Base-by-base conservation (phyloP, 2,329 filamentous ascomycete species). In the Aspergillus spinulosporus region DNA sequence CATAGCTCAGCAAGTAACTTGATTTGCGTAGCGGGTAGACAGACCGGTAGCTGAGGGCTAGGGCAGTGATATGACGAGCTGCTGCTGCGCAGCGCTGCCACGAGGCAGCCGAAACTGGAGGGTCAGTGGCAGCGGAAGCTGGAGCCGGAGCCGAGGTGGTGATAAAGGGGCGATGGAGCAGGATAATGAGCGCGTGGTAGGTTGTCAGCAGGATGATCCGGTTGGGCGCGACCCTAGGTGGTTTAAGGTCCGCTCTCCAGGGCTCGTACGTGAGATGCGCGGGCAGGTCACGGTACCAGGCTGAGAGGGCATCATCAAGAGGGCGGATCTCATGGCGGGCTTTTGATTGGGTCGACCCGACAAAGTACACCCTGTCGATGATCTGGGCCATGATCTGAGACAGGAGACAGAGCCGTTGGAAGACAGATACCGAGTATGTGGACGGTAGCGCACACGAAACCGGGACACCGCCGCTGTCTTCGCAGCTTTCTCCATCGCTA, bases 121-220 rank as follows among this genome's bases (percentile, higher is more conserved):
- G 21, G 21, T 21, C 21, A 21, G 21, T 21, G 21, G 21, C 21
- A 21, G 21, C 21, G 21, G 21, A 21, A 21, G 21, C 21, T 21
- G 21, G 21, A 21, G 21, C 21, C 21, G 21, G 21, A 21, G 21
- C 21, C 3, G 8, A 29, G 29, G 8, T 62, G 3, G 62, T 71
- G 0, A 78, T 68, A 59, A 79, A 79, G 1, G 78, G 76, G 1
- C 77, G 73, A 54, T 80, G 75, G 7, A 80, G 69, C 0, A 80
- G 66, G 46, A 80, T 79, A 7, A 72, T 69, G 11, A 80, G 68
- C 4, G 75, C 72, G 57, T 78, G 67, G 58, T 76, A 79, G 62
- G 71, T 66, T 14, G 64, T 65, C n/a, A 73, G 52, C 15, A 68
- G 65, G 53, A 74, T 67, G n/a, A 69, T 57, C 1, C 14, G 45